Evolutionary conservation across 2,329 filamentous ascomycete species (phyloP), one percentile per base, ranked within the genome.

Genomic region (Sporothrix phasma): DNA sequence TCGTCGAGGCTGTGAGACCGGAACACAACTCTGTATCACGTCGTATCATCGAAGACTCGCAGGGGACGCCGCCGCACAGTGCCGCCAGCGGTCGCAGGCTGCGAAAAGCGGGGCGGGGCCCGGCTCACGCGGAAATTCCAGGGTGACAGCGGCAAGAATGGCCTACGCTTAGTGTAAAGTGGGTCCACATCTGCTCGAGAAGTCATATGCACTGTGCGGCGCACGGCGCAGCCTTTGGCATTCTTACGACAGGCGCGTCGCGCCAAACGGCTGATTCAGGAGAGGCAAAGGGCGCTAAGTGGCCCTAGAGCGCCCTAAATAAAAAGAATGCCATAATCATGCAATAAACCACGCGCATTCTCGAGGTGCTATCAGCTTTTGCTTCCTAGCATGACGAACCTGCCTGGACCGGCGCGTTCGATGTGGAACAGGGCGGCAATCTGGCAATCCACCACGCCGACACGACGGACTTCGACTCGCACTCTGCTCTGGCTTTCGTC

Each of bases 381-480:
- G 15, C 10, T 13, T 37, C 34, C 10, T 37, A 53, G 41, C 46
- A 62, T 43, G 60, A 62, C 46, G 60, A 51, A 62, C 39, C 39
- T 43, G 54, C 26, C 43, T 51, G 22, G 26, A 54, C n/a, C 34
- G 5, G 39, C 11, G n/a, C 51, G 34, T 37, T 59, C 19, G 15
- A 58, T 49, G 51, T 39, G 61, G 51, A 46, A 63, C 41, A 63
- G 51, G n/a, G 61, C 37, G 58, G 19, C 24, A 62, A 62, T 39
- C 24, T 51, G 45, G 45, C 45, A 43, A 61, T 49, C 59, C 46
- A 49, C 45, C 15, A 3, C n/a, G 10, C 46, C 13, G 19, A 62
- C n/a, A n/a, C 11, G 10, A 59, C 41, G 26, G 49, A 17, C 24
- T 43, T 31, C 51, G 47, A 37, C 51, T 19, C 41, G 29, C 58